These are phyloP conservation scores for Sugiyamaella neomexicana DNA, from an alignment of 1,139 yeast genomes.

Conservation along the genomic window DNA sequence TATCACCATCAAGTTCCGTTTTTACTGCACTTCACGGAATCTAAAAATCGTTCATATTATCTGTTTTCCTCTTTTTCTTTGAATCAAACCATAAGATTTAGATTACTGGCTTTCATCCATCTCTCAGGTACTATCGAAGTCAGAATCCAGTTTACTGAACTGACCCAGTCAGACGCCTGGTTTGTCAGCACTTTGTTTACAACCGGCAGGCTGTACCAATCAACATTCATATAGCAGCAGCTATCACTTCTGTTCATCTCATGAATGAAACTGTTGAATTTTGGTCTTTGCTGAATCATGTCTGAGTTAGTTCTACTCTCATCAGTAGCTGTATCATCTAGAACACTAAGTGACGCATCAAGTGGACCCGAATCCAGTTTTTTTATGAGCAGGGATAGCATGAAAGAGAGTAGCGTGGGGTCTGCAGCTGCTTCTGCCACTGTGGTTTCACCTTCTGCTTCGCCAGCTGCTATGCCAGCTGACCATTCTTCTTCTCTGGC, in stretches of 20 bases:
- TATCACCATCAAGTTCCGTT: too few relatives aligned
- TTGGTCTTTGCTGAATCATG: slow-evolving; percentile 21
- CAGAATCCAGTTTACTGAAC: too few relatives aligned
- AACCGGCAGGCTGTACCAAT: too few relatives aligned
- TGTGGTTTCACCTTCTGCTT: not conserved
- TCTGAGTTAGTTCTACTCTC: slow-evolving; percentile 31
- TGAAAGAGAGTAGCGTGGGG: not conserved
- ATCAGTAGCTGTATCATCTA: slow-evolving; percentile 25
- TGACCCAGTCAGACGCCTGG: too few relatives aligned
- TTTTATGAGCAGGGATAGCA: slow-evolving; percentile 1
- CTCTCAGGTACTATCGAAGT: too few relatives aligned
- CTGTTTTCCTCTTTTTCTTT: too few relatives aligned
- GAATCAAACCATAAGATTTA: not conserved
- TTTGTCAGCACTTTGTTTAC: too few relatives aligned
- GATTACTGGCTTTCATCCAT: too few relatives aligned
- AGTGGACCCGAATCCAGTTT: not conserved
- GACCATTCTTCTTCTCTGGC: not conserved
- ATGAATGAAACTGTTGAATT: too few relatives aligned
- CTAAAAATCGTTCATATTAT: not conserved
- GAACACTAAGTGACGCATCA: slow-evolving; percentile 3
- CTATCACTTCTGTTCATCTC: too few relatives aligned
- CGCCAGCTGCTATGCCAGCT: slow-evolving; percentile 3
- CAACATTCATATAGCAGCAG: too few relatives aligned
- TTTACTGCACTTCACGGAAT: not conserved
- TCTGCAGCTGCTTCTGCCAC: not conserved